Percentiles rank a stretch among this genome's conserved stretches.
phyloP scores from a whole-genome alignment of 2,329 filamentous ascomycete species.

The Exophiala dermatitidis region DNA sequence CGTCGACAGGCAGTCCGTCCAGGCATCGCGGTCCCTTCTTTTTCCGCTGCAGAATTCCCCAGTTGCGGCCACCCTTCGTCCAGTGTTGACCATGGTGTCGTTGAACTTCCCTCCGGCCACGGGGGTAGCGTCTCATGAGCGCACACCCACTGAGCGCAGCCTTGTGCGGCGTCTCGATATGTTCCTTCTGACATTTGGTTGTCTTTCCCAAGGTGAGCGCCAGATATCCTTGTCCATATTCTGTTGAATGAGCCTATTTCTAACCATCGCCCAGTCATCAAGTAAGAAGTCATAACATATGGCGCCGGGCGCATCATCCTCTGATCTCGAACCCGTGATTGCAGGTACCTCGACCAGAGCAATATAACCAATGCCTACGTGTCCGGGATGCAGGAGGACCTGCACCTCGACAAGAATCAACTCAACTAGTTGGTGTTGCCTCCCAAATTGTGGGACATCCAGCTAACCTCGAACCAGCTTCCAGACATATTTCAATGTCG shows the following conservation, averaged over 20 bases:
- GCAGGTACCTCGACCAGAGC: conserved; percentile 10
- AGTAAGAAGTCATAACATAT: neutral
- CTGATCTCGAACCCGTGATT: neutral
- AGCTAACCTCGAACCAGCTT: conserved; percentile 27
- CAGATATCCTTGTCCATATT: neutral
- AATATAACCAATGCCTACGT: conserved; percentile 26
- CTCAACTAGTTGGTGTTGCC: conserved; percentile 35
- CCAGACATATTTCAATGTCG: conserved; percentile 37
- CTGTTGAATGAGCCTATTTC: neutral
- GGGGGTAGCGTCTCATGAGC: conserved; percentile 1
- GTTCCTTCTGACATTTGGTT: conserved; percentile 37
- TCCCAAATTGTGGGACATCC: neutral
- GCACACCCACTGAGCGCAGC: conserved; percentile 31
- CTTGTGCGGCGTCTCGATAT: conserved; percentile 35
- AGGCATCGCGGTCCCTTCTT: too few species aligned
- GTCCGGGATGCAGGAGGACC: conserved; percentile 40
- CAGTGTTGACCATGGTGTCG: neutral
- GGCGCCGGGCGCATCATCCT: neutral
- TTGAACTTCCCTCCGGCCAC: neutral
- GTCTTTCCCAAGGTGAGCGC: conserved; percentile 30
- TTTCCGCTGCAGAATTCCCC: too few species aligned
- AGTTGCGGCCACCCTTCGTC: too few species aligned
- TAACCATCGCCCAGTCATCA: neutral
- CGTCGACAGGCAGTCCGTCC: too few species aligned
- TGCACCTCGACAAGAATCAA: conserved; percentile 44